These are phyloP conservation scores for Aureobasidium namibiae DNA, from an alignment of 2,329 filamentous ascomycete species.

Conservation along the genomic window DNA sequence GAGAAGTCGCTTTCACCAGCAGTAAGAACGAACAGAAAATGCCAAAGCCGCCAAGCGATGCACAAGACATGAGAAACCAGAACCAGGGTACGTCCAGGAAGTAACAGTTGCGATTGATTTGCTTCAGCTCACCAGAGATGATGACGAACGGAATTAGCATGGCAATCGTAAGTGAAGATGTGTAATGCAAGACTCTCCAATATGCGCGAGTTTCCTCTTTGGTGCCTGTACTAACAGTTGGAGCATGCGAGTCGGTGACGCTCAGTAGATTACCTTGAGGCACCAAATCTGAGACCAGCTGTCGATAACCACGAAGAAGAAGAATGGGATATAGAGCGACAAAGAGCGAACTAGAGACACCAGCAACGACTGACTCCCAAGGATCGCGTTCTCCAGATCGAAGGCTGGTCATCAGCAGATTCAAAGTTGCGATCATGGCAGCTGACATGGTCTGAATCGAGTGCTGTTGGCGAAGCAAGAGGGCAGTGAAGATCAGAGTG, in stretches of 20 bases:
- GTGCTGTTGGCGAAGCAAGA: constrained; percentile 39
- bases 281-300: constrained; percentile 36
- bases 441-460: constrained; percentile 42
- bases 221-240: constrained; percentile 25
- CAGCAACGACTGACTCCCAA: constrained; percentile 45
- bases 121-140: constrained; percentile 40
- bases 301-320: constrained; percentile 42
- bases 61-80: constrained; percentile 45
- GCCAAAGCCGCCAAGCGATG: constrained; percentile 39
- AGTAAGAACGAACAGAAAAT: constrained; percentile 42
- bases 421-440: constrained; percentile 42
- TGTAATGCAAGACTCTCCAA: constrained; percentile 45
- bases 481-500: constrained; percentile 40
- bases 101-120: constrained; percentile 45
- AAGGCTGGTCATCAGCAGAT: constrained; percentile 41
- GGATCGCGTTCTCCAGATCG: constrained; percentile 40
- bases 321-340: constrained; percentile 45
- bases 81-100: constrained; percentile 49
- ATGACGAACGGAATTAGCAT: constrained; percentile 43
- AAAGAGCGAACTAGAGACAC: constrained; percentile 45
- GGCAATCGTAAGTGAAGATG: constrained; percentile 41
- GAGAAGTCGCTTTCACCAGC: constrained; percentile 42
- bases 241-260: constrained; percentile 17
- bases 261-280: constrained; percentile 37
- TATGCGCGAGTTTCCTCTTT: constrained; percentile 44